phyloP scores from a whole-genome alignment of 2,329 filamentous ascomycete genomes.

The Alternaria metachromatica region DNA sequence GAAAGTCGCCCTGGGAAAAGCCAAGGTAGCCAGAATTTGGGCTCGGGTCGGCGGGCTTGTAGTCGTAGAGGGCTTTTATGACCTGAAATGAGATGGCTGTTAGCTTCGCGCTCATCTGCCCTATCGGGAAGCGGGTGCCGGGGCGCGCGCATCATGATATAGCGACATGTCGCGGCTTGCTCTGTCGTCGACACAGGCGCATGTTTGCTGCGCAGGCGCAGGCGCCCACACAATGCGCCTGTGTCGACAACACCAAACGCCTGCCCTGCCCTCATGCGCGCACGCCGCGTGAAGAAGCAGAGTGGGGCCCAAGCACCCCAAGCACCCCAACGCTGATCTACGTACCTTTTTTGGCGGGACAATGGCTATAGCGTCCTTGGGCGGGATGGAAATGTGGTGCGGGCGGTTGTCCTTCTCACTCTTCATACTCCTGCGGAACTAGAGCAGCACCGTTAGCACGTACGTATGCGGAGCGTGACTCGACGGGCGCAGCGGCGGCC shows the following conservation, averaged over 20 bases:
- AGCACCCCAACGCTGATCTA: conserved; percentile 9
- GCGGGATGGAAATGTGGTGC: conserved; percentile 76
- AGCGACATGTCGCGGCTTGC: not conserved
- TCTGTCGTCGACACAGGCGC: not conserved
- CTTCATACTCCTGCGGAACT: conserved; percentile 86
- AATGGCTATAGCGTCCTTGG: conserved; percentile 87
- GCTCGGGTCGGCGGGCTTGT: conserved; percentile 72
- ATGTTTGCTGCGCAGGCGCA: not conserved
- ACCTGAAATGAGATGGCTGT: conserved; percentile 65
- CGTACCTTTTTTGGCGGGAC: conserved; percentile 89
- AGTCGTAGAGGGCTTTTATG: conserved; percentile 96
- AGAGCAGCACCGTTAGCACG: conserved; percentile 32
- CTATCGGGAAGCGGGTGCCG: conserved; percentile 20
- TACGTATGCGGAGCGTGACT: conserved; percentile 30
- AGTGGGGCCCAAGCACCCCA: not conserved
- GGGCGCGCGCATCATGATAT: conserved; percentile 10
- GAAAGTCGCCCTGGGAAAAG: conserved; percentile 95
- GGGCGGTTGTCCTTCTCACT: conserved; percentile 80
- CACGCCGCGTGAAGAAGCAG: not conserved
- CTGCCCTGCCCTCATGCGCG: not conserved
- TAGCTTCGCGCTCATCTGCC: conserved; percentile 34
- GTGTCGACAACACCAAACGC: not conserved
- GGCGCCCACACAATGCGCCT: conserved; percentile 1
- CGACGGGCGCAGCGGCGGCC: conserved; percentile 12
- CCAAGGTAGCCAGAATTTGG: conserved; percentile 73